Conservation (phyloP, 2,329 filamentous ascomycete species). For the Colletotrichum orchidophilum region DNA sequence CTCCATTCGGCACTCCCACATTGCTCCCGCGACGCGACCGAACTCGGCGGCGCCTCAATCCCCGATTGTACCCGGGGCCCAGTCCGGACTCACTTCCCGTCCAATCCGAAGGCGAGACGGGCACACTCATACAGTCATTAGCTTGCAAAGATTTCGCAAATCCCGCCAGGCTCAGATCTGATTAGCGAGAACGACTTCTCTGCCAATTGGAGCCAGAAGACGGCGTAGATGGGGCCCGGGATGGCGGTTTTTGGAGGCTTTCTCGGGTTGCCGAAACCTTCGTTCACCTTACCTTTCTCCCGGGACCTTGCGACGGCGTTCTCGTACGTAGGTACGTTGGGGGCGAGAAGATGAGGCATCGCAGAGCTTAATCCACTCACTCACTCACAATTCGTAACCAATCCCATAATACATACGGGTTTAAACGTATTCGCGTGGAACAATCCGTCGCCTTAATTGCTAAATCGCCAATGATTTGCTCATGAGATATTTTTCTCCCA, state of each 20-base stretch:
- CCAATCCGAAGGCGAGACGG: neutral
- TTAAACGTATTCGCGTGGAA: neutral
- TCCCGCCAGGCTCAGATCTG: neutral
- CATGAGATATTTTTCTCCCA: neutral
- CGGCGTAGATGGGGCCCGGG: neutral
- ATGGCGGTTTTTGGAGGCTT: neutral
- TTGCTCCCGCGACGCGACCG: neutral
- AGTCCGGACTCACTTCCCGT: neutral
- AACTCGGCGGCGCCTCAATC: neutral
- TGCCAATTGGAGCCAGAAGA: neutral
- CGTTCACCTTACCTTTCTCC: neutral
- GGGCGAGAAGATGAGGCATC: too few relatives aligned
- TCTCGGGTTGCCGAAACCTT: neutral
- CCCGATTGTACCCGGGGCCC: slow-evolving; percentile 5
- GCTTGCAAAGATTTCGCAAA: neutral
- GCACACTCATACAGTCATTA: neutral
- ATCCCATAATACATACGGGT: neutral
- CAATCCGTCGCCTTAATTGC: neutral
- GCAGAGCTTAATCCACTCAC: neutral
- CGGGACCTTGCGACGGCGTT: neutral
- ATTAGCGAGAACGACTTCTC: neutral
- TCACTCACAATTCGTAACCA: neutral
- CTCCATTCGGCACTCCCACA: neutral
- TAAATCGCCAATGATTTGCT: neutral
- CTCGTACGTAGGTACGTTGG: too few relatives aligned